Evolutionary conservation across 306 rosid species (phyloP).

Genomic region (Hylodesmum podocarpum): DNA sequence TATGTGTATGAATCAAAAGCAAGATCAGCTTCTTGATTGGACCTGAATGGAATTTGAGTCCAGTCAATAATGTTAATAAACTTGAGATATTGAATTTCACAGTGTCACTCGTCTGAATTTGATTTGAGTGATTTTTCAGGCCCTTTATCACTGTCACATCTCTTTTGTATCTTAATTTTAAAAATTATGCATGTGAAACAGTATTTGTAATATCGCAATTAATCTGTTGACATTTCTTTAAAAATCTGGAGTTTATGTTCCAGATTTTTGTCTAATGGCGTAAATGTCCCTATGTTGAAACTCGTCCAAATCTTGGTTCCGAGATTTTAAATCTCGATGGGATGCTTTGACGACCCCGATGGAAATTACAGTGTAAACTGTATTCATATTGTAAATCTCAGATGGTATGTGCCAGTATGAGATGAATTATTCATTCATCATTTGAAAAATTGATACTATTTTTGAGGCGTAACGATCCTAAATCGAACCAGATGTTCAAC

Average conservation of each 20-base stretch:
- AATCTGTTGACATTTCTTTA: background rate
- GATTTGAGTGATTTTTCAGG: conserved; percentile 53
- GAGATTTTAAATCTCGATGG: too few species aligned
- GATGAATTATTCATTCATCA: background rate
- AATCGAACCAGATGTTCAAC: background rate
- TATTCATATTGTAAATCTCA: too few species aligned
- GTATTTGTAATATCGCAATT: too few species aligned
- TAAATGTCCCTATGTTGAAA: too few species aligned
- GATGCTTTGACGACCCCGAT: too few species aligned
- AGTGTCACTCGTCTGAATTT: conserved; percentile 75
- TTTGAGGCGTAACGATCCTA: background rate
- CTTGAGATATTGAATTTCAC: conserved; percentile 56
- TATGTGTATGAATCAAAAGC: conserved; percentile 20
- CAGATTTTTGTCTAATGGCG: background rate
- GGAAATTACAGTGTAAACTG: too few species aligned
- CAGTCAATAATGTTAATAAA: conserved; percentile 34
- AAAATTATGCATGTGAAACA: background rate
- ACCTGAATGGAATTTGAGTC: conserved; percentile 21
- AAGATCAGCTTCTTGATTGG: conserved; percentile 77
- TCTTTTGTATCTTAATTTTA: background rate
- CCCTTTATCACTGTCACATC: conserved; percentile 58
- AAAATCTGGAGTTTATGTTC: background rate
- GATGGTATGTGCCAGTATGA: background rate
- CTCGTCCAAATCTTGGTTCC: too few species aligned
- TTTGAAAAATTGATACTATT: background rate